Base-by-base conservation (phyloP, 108 stramenopile species). In the Phaeodactylum tricornutum region DNA sequence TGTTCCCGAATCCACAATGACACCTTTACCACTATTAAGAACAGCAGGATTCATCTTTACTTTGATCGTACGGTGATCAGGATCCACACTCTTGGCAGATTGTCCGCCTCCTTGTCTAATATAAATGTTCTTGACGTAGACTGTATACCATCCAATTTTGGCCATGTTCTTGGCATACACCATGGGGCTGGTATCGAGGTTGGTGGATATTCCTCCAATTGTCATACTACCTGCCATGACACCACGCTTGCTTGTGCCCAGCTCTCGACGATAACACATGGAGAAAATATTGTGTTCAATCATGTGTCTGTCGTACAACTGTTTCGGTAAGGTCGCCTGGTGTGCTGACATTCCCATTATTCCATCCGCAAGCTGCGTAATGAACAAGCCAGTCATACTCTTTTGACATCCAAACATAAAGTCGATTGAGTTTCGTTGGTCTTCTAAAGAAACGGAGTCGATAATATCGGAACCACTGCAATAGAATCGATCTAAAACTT, bases 351-450 rank as follows among this genome's bases (percentile, higher is more conserved):
- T 72, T 4, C 96, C 96, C 84, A 98, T 87, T 23, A 98, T 96
- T 4, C 96, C 96, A 52, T 88, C 74, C 16, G 93, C 94, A 33
- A 93, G 60, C 58, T 95, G 93, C 26, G 89, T 85, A 15, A 79
- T 53, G 24, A 55, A 55, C 26, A 55, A 29, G 22, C 41, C 53
- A 6, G 53, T 25, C 21, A 72, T 67, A 14, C 27, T 28, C 25
- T 69, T 75, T 52, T 87, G 87, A 59, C 96, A 98, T 12, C 95
- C 96, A 78, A 98, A 98, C 51, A 84, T 72, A 36, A 97, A 88
- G 6, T 45, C 47, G 4, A 77, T 55, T 0, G 66, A 32, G 37
- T 66, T 69, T 7, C 55, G n/a, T 24, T 40, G 34, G 51, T 68
- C 54, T 8, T 32, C n/a, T 9, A 62, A 56, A 59, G 61, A 59